Evolutionary conservation across 2,329 filamentous ascomycete genomes (phyloP).

Genomic region (Magnaporthiopsis poae): DNA sequence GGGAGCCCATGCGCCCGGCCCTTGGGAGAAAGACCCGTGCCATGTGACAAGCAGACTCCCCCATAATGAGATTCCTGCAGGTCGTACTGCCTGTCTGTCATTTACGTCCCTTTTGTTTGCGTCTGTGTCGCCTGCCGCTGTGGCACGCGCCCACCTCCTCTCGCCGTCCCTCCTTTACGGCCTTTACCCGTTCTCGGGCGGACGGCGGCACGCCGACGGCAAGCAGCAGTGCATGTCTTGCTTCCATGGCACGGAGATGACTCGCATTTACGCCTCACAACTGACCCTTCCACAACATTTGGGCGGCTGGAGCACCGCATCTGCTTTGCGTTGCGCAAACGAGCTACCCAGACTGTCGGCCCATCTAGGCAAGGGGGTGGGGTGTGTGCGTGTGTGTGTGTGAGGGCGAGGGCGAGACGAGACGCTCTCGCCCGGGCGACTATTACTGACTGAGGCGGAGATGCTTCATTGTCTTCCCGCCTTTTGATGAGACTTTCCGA

Average conservation of each 20-base stretch:
- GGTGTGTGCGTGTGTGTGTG: not conserved
- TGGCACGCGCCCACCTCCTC: not conserved
- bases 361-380: not conserved
- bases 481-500: too few relatives aligned
- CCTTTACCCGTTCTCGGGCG: constrained; percentile 4
- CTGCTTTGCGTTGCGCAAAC: constrained; percentile 1
- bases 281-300: not conserved
- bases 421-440: not conserved
- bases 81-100: not conserved
- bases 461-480: not conserved
- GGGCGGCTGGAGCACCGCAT: not conserved
- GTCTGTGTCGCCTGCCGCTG: not conserved
- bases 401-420: too few relatives aligned
- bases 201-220: not conserved
- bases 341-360: constrained; percentile 3
- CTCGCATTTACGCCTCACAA: constrained; percentile 1
- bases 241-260: not conserved
- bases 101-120: not conserved
- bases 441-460: not conserved
- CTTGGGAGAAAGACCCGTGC: not conserved
- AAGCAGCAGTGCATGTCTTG: constrained; percentile 3
- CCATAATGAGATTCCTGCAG: not conserved
- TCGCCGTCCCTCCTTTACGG: constrained; percentile 3
- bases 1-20: not conserved
- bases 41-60: not conserved